Percentiles rank a stretch among this genome's conserved stretches.
These are phyloP conservation scores for Mrakia frigida DNA, from an alignment of 768 basidiomycete species.

Conservation along the genomic window DNA sequence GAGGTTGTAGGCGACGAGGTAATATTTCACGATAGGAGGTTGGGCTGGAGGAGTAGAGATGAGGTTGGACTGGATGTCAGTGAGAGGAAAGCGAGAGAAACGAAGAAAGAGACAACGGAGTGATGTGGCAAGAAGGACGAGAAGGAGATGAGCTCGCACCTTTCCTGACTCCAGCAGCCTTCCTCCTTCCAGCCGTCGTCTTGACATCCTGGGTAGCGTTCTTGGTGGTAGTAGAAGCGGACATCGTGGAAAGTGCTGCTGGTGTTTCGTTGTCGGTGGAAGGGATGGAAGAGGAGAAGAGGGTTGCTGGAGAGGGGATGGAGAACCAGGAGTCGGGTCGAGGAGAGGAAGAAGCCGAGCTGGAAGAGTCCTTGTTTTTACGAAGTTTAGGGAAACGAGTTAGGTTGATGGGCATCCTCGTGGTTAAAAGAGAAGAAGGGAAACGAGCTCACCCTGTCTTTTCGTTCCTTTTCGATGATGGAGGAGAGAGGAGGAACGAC, in stretches of 20 bases:
- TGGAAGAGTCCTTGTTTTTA: neutral
- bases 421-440: neutral
- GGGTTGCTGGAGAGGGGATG: too few relatives aligned
- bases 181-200: constrained; percentile 14
- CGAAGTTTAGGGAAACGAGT: neutral
- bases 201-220: constrained; percentile 13
- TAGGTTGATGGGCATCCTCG: neutral
- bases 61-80: neutral
- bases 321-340: neutral
- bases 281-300: neutral
- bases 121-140: too few relatives aligned
- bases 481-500: neutral
- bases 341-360: neutral
- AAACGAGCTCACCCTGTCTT: neutral
- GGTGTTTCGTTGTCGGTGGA: neutral
- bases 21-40: constrained; percentile 45
- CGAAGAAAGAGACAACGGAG: too few relatives aligned
- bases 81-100: neutral
- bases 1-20: constrained; percentile 73
- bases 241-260: neutral
- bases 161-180: constrained; percentile 15
- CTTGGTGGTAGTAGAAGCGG: neutral
- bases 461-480: neutral
- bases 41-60: constrained; percentile 6
- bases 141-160: constrained; percentile 15